Evolutionary conservation across 768 basidiomycete genomes (phyloP), one percentile per base, ranked within the genome.

Genomic region (Termitomyces sp.): DNA sequence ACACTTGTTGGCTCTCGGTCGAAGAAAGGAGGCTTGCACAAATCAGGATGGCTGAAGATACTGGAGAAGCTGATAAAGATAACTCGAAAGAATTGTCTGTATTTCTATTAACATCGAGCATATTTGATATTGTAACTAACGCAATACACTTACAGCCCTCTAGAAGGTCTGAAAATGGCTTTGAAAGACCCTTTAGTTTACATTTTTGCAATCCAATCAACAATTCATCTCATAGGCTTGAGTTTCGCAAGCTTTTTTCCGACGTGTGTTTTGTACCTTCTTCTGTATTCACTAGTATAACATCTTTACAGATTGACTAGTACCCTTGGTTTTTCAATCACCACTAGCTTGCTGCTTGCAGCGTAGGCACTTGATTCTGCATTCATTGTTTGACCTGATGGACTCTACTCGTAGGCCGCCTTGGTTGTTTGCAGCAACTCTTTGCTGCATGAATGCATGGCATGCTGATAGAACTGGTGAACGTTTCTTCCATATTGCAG

Each of bases 21-120:
- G 67, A 70, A 10, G 79, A 86, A 58, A 72, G 75, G 15, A 76
- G 74, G 21, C 72, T 87, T 14, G 85, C 85, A 1, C 84, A 86
- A 66, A 78, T 76, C 12, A 79, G 85, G 15, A 77, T 87, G 11
- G 79, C 85, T 0, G 86, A 87, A 62, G 85, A 87, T 64, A 81
- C 79, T 10, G 84, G 84, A 1, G 85, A 86, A 69, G 84, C 84
- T 0, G 85, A 87, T 60, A 67, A 77, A 59, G 85, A 87, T 60
- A 76, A 76, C 19, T 63, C 65, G 0, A 68, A 75, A 21, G 84
- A 83, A 51, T 81, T 84, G 85, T 86, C 61, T 35, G 82, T 72
- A 15, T 12, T 28, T 31, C 49, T 14, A 2, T 26, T 12, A 30
- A 1, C 45, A 21, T 12, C 14, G 6, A 26, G 23, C 17, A 26